Evolutionary conservation across 495 filamentous ascomycete species (phyloP), one percentile per base, ranked within the genome.

Genomic region (Physcia stellaris): DNA sequence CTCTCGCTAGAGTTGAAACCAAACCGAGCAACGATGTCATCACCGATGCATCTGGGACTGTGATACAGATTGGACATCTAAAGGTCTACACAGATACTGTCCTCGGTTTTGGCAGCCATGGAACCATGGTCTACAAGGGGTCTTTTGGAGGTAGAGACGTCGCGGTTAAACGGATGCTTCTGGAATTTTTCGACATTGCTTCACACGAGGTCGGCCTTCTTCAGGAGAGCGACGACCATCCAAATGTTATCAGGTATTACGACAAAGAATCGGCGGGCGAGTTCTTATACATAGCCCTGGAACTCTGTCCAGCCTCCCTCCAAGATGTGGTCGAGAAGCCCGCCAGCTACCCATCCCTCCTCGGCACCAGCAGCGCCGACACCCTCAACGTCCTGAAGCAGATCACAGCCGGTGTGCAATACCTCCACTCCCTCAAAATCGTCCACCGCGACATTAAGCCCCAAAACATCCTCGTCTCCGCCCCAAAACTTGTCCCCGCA

Each of bases 391-490:
- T 90, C 13, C 60, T 96, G 22, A 75, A 80, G 28, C 90, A 98
- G 54, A 83, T 96, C 44, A 80, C 83, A 6, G 75, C 77, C 26
- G 90, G 90, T 13, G 65, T 98, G 11, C 74, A 79, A 39, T 86
- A 96, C 59, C 64, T 98, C 15, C 90, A 98, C 57, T 79, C 76
- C 11, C 68, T 96, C 31, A 80, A 92, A 37, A 94, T 98, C 48
- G 92, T 98, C 10, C 90, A 98, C 56, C 82, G 90, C 34, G 90
- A 98, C 56, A 67, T 98, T 47, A 98, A 98, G 54, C 90, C 90
- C 1, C 90, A 96, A 50, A 98, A 98, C 48, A 94, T 96, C 32
- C 68, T 98, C 0, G 85, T 94, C 35, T 67, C 66, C 13, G 59
- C 60, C 38, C 67, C 73, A 7, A 69, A 71, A 39, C 36, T 50